Conservation (phyloP, 164 flowering plant genomes). For the Taxillus chinensis region DNA sequence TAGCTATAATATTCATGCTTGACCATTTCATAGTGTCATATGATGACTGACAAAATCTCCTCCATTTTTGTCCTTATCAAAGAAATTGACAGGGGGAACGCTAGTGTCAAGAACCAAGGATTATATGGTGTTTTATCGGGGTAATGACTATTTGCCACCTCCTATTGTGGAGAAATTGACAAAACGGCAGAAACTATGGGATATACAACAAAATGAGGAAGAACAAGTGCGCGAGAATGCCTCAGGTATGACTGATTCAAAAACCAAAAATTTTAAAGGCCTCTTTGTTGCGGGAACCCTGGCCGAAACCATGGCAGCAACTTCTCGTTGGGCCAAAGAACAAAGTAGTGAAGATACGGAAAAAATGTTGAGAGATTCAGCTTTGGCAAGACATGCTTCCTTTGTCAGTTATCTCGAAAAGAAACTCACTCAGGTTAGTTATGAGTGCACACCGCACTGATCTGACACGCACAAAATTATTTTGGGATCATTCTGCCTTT, state of each 20-base stretch:
- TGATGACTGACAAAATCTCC: background rate
- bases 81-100: constrained; percentile 87
- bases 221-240: constrained; percentile 56
- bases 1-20: too few relatives aligned
- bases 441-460: background rate
- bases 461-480: background rate
- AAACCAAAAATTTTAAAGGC: constrained; percentile 24
- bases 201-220: constrained; percentile 55
- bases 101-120: constrained; percentile 85
- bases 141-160: constrained; percentile 86
- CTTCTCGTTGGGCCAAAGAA: constrained; percentile 62
- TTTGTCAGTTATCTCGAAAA: constrained; percentile 49
- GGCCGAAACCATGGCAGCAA: constrained; percentile 74
- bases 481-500: background rate
- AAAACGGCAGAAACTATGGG: constrained; percentile 44
- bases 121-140: constrained; percentile 81
- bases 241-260: constrained; percentile 21
- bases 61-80: constrained; percentile 13
- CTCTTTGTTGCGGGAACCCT: constrained; percentile 85
- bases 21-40: too few relatives aligned
- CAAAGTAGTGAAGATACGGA: constrained; percentile 44
- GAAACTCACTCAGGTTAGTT: constrained; percentile 58
- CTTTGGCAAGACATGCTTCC: constrained; percentile 48
- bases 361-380: constrained; percentile 53
- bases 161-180: constrained; percentile 33